A percentile compares a stretch with the other conserved stretches of the same genome.
phyloP scores from a whole-genome alignment of 2,329 filamentous ascomycete species.

The Talaromyces sp. region DNA sequence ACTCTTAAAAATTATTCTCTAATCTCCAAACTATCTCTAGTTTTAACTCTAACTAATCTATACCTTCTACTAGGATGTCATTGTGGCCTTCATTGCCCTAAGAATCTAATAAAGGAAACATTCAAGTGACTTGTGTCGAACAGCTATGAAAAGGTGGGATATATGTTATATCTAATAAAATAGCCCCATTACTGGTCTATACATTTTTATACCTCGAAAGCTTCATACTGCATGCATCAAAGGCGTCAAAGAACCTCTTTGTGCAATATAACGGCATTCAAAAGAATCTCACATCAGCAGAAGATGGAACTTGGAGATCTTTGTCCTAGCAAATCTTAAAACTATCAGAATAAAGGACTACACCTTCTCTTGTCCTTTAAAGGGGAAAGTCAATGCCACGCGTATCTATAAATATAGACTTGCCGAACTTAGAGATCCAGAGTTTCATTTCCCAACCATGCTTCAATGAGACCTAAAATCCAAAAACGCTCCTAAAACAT shows the following conservation, averaged over 20 bases:
- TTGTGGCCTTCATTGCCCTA: not conserved
- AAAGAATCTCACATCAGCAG: not conserved
- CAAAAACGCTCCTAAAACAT: not conserved
- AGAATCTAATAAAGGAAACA: not conserved
- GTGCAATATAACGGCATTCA: not conserved
- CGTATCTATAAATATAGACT: conserved; percentile 5
- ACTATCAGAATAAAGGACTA: not conserved
- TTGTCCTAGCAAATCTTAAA: not conserved
- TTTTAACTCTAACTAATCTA: too few species aligned
- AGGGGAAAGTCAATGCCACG: not conserved
- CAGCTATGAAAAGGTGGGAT: not conserved
- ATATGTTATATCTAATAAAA: too few species aligned
- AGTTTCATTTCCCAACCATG: not conserved
- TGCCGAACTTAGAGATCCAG: not conserved
- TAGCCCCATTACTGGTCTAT: too few species aligned
- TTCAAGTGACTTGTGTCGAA: not conserved
- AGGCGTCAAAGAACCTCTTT: conserved; percentile 1
- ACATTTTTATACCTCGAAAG: too few species aligned
- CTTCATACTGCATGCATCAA: not conserved
- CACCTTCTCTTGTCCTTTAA: not conserved
- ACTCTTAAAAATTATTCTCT: too few species aligned
- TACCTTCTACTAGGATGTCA: not conserved
- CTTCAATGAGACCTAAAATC: not conserved
- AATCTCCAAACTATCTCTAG: too few species aligned
- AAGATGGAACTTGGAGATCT: not conserved